These are phyloP conservation scores for Aspergillus sparsus DNA, from an alignment of 495 filamentous ascomycete genomes.

Conservation along the genomic window DNA sequence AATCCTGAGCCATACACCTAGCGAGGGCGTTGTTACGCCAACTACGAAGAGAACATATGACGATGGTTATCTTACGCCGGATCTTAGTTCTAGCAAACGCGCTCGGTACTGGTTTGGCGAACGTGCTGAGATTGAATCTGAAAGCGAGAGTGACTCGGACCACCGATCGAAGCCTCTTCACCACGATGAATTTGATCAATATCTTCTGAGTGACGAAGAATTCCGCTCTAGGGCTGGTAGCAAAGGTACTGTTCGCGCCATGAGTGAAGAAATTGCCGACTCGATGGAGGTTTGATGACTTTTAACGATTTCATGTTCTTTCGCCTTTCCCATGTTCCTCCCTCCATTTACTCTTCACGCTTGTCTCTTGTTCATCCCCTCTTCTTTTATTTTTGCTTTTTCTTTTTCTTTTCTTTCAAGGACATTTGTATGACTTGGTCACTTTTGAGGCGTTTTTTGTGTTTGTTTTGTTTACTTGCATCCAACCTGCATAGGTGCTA, in stretches of 20 bases:
- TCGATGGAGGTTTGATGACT: slow-evolving; percentile 62
- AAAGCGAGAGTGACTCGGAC: slow-evolving; percentile 52
- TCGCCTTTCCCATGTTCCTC: slow-evolving; percentile 2
- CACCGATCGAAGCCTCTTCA: slow-evolving; percentile 30
- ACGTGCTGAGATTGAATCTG: slow-evolving; percentile 39
- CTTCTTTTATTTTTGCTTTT: slow-evolving; percentile 5
- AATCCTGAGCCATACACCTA: slow-evolving; percentile 69
- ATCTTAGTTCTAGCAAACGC: slow-evolving; percentile 67
- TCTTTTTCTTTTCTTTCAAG: slow-evolving; percentile 8
- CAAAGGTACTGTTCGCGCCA: slow-evolving; percentile 59
- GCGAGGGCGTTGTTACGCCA: slow-evolving; percentile 44
- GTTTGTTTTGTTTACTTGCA: slow-evolving; percentile 19
- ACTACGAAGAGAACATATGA: slow-evolving; percentile 52
- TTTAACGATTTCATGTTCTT: slow-evolving; percentile 6
- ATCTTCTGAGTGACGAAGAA: slow-evolving; percentile 49
- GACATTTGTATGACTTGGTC: slow-evolving; percentile 13
- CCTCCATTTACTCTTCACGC: background rate
- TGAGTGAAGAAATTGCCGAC: slow-evolving; percentile 73
- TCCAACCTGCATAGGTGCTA: slow-evolving; percentile 29
- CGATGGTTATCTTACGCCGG: slow-evolving; percentile 50
- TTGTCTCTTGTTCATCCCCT: slow-evolving; percentile 8
- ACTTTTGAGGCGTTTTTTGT: slow-evolving; percentile 8
- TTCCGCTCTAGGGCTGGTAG: slow-evolving; percentile 37
- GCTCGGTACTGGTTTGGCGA: slow-evolving; percentile 83
- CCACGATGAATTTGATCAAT: slow-evolving; percentile 43